Evolutionary conservation across 2,329 filamentous ascomycete genomes (phyloP).

Genomic region (Alternaria longipes): DNA sequence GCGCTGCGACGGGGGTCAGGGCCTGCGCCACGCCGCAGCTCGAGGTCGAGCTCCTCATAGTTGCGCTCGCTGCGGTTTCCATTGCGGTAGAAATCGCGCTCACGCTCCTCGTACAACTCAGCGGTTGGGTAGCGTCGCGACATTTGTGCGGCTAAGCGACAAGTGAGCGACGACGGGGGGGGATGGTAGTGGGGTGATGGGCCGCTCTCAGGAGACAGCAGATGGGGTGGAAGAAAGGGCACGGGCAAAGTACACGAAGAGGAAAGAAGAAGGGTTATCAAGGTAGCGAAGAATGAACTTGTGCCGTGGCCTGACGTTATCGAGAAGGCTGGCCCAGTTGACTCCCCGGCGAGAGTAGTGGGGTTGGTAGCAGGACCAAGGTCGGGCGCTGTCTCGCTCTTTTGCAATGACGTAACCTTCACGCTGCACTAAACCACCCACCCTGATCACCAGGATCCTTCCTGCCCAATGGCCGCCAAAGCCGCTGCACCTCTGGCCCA

Average conservation of each 20-base stretch:
- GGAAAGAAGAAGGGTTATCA: slow-evolving; percentile 14
- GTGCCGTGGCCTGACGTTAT: slow-evolving; percentile 39
- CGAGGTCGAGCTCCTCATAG: slow-evolving; percentile 62
- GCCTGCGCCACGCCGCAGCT: slow-evolving; percentile 51
- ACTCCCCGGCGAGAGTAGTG: slow-evolving; percentile 26
- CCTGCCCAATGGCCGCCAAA: slow-evolving; percentile 23
- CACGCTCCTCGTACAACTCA: slow-evolving; percentile 60
- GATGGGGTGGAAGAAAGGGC: slow-evolving; percentile 12
- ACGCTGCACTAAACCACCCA: slow-evolving; percentile 20
- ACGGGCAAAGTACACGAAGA: slow-evolving; percentile 7
- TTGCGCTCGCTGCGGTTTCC: slow-evolving; percentile 53
- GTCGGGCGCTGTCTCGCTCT: slow-evolving; percentile 22
- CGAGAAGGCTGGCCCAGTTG: slow-evolving; percentile 31
- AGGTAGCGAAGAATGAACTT: slow-evolving; percentile 16
- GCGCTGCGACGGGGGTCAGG: slow-evolving; percentile 53
- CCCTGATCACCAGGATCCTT: slow-evolving; percentile 20
- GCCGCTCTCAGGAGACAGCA: slow-evolving; percentile 15
- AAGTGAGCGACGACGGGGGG: slow-evolving; percentile 23
- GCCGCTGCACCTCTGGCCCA: slow-evolving; percentile 20
- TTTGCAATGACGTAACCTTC: slow-evolving; percentile 25
- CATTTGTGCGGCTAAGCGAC: slow-evolving; percentile 31
- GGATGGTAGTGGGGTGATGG: slow-evolving; percentile 20
- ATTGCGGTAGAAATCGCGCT: slow-evolving; percentile 60
- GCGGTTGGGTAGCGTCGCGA: slow-evolving; percentile 58
- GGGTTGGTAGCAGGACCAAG: slow-evolving; percentile 29